Conservation (phyloP, 768 basidiomycete species). For the Lactarius tabidus region DNA sequence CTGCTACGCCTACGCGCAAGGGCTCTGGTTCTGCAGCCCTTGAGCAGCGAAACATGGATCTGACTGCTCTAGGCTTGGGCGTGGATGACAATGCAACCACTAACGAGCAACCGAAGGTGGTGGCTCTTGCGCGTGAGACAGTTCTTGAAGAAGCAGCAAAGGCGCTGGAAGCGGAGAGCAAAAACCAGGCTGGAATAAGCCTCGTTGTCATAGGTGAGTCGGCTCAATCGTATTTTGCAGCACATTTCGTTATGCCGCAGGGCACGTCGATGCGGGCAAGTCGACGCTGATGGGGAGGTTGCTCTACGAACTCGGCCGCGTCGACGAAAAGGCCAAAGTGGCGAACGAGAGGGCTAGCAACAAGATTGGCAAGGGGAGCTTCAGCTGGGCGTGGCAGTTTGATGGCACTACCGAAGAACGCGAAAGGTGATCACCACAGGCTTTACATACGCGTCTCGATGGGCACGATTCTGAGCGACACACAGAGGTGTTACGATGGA, state of each 20-base stretch:
- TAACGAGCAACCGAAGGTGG: slow-evolving; percentile 56
- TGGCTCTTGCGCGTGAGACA: slow-evolving; percentile 72
- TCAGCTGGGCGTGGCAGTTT: slow-evolving; percentile 97
- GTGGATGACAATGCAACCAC: slow-evolving; percentile 40
- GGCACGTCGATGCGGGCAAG: slow-evolving; percentile 98
- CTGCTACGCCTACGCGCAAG: slow-evolving; percentile 32
- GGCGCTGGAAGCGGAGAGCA: slow-evolving; percentile 44
- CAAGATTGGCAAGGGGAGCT: slow-evolving; percentile 90
- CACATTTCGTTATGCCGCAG: slow-evolving; percentile 39
- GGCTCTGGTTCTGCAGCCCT: slow-evolving; percentile 40
- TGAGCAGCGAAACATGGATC: slow-evolving; percentile 64
- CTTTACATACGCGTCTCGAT: neutral
- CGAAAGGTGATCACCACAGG: slow-evolving; percentile 57
- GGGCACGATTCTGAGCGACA: slow-evolving; percentile 10
- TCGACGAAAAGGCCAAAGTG: slow-evolving; percentile 79
- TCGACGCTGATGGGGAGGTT: slow-evolving; percentile 96
- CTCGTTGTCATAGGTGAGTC: slow-evolving; percentile 86
- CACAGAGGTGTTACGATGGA: slow-evolving; percentile 96
- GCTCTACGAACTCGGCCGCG: slow-evolving; percentile 83
- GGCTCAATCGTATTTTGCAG: neutral
- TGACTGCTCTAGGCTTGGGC: slow-evolving; percentile 67
- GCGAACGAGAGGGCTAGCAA: slow-evolving; percentile 87
- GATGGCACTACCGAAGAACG: slow-evolving; percentile 92
- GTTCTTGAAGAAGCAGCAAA: slow-evolving; percentile 74
- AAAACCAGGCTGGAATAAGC: slow-evolving; percentile 67